Evolutionary conservation across 805 yeast species (phyloP), one percentile per base, ranked within the genome.

Genomic region (Wickerhamiella dianesei): DNA sequence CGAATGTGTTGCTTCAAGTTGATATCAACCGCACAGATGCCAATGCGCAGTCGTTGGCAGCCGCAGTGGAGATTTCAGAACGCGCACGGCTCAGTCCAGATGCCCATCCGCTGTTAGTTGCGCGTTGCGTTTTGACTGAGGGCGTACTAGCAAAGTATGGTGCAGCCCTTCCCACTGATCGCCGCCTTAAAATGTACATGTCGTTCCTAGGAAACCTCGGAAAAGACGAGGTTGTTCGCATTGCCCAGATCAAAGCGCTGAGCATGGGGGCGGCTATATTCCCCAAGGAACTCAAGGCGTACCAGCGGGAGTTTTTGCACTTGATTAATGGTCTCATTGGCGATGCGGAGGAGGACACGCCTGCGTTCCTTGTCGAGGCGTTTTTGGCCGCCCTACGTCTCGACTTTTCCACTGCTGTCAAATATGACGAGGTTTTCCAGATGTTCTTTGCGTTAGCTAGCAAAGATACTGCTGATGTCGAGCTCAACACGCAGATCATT

Each of bases 261-360:
- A 22, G 43, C 2, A 17, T 47, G 2, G 54, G 53, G 9, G 40
- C 53, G 14, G 41, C 46, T n/a, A 6, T 48, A 14, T 53, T 46
- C 29, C 52, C 59, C 6, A 36, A 32, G 3, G 50, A 51, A n/a
- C 50, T 59, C n/a, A 48, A 43, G 21, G 43, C 45, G 5, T 50
- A 54, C 40, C 67, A 64, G 47, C 40, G 17, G 41, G 53, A 2
- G 52, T 68, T 9, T 57, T 74, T 35, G 41, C 53, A 1, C 51
- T 40, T 75, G 0, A 69, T 79, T 9, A 56, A 60, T 2, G 60
- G 70, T 2, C 61, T 89, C 8, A 58, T 73, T 2, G 73, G 71
- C 1, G 80, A 76, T 1, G 74, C 92, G 0, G 82, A 78, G 41
- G 95, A 85, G 41, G 97, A 88, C 56, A 74, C 95, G 0, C 77